Evolutionary conservation across 164 flowering plant species (phyloP), one percentile per base, ranked within the genome.

Genomic region (Santalum album): DNA sequence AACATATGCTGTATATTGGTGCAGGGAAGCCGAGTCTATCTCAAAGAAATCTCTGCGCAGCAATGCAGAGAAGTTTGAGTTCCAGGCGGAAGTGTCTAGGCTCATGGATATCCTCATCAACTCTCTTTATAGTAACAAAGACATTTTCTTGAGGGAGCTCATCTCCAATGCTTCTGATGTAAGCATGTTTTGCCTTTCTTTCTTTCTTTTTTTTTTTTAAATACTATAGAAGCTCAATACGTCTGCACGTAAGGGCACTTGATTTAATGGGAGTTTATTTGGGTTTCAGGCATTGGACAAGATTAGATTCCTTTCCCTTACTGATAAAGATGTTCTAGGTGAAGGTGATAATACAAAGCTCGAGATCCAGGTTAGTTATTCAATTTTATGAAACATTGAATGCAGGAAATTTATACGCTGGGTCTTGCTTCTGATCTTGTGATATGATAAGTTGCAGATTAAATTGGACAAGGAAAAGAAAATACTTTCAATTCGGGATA

Each of bases 111-210:
- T 89, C 23, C 64, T 92, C 42, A 87, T 92, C 70, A 89, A 92
- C 77, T 89, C 99, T 39, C 84, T 92, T 14, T 92, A 92, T 62
- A 92, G 99, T 36, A 92, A 92, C 76, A 92, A 92, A 51, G 96
- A 92, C 52, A 92, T 92, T 60, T 92, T 92, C 85, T 68, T 92
- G 59, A 84, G 99, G 68, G 99, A 92, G 73, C 66, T 92, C 60
- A 92, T 92, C 65, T 89, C 96, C 56, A 92, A 89, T 75, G 96
- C 99, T 48, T 85, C 99, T 63, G 99, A 92, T 80, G 96, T 92
- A 67, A 84, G 86, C 47, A 10, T 43, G 25, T 38, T n/a, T 40
- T 20, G 7, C 18, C 20, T 5, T 25, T 36, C 22, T 42, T 14
- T 38, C 25, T 9, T 24, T 58, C 16, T 22, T 38, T 35, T 38